These are phyloP conservation scores for Talaromyces sp. DNA, from an alignment of 2,329 filamentous ascomycete species.

Conservation along the genomic window DNA sequence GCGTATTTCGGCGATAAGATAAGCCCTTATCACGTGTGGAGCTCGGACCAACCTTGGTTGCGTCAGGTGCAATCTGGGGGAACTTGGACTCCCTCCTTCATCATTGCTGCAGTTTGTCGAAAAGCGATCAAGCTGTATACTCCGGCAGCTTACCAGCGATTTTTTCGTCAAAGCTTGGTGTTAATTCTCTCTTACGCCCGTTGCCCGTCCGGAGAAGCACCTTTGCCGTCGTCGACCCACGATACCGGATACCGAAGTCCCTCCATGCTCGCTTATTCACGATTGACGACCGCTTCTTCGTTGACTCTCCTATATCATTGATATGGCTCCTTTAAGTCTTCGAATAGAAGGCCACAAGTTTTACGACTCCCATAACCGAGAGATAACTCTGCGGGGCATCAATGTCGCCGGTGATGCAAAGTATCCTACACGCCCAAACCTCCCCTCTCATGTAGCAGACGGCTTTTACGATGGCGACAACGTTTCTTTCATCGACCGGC, in stretches of 20 bases:
- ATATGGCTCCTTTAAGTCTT: constrained; percentile 70
- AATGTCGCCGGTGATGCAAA: constrained; percentile 91
- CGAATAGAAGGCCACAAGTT: constrained; percentile 82
- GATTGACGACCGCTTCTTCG: neutral
- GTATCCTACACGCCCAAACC: constrained; percentile 72
- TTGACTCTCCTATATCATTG: neutral
- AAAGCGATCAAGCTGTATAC: neutral
- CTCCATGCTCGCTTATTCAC: neutral
- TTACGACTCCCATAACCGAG: constrained; percentile 71
- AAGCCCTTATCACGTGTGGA: neutral
- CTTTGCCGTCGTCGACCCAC: neutral
- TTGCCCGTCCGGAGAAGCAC: neutral
- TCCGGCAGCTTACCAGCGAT: no score
- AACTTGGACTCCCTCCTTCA: neutral
- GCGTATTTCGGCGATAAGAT: neutral
- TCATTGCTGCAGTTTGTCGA: neutral
- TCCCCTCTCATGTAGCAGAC: constrained; percentile 70
- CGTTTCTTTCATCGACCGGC: constrained; percentile 80
- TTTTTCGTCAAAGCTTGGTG: neutral
- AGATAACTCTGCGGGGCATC: constrained; percentile 86
- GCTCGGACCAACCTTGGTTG: neutral
- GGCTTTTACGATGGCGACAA: constrained; percentile 90
- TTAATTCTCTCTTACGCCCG: neutral
- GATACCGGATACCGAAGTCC: no score
- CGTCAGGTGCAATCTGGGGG: neutral